phyloP scores from a whole-genome alignment of 495 filamentous ascomycete genomes.

The Neurospora sp. region DNA sequence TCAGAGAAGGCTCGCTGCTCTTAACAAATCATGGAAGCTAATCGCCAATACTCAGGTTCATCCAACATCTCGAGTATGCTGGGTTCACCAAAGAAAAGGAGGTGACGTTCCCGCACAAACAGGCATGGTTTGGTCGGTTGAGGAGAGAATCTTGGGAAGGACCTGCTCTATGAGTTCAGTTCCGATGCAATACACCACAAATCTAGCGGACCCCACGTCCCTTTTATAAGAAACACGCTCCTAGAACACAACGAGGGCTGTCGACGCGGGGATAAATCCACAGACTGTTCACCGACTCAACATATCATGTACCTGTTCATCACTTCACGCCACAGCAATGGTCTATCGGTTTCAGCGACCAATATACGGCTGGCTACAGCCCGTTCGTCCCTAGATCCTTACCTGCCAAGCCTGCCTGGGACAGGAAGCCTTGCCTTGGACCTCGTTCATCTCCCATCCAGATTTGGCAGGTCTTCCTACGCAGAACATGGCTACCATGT shows the following conservation, averaged over 20 bases:
- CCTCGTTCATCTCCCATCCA: not conserved
- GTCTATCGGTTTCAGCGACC: not conserved
- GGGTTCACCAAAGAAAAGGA: slow-evolving; percentile 89
- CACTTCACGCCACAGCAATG: not conserved
- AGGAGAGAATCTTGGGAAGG: slow-evolving; percentile 74
- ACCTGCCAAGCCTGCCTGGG: not conserved
- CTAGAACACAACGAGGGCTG: not conserved
- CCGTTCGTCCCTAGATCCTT: not conserved
- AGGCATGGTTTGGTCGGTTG: slow-evolving; percentile 77
- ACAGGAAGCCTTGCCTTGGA: not conserved
- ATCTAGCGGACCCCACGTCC: not conserved
- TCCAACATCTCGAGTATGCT: slow-evolving; percentile 58
- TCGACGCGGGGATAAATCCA: not conserved
- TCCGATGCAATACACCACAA: not conserved
- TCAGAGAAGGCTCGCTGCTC: not conserved
- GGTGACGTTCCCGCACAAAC: slow-evolving; percentile 85
- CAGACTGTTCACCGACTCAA: not conserved
- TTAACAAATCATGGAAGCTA: not conserved
- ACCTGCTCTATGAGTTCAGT: slow-evolving; percentile 50
- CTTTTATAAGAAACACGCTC: not conserved
- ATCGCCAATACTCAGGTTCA: slow-evolving; percentile 48
- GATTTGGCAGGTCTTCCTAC: not conserved
- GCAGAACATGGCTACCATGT: not conserved
- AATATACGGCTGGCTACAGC: not conserved
- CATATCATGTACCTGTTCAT: not conserved